Base-by-base conservation (phyloP, 768 basidiomycete genomes). In the Boletus huronensis region DNA sequence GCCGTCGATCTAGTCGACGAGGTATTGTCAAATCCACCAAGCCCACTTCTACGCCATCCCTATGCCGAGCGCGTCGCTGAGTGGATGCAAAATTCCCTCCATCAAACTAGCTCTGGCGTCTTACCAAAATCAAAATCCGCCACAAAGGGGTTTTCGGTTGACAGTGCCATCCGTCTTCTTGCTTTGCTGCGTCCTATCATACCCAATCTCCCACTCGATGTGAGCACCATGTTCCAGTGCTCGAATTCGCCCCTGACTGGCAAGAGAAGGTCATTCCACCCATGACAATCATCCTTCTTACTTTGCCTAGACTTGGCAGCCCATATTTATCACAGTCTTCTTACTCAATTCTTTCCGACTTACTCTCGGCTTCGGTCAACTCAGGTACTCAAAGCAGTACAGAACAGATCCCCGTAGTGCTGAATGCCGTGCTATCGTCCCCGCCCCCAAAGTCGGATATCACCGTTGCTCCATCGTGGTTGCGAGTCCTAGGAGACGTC, bases 291-390 rank as follows among this genome's bases (percentile, higher is more conserved):
- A 74, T 83, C 21, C 82, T 98, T 26, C 83, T 98, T 6, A 76
- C 81, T 23, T 82, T 98, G 31, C 93, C 96, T 19, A 87, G 91
- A 52, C 79, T 96, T 8, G 90, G 88, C 36, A 93, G 91, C 61
- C 82, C 89, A 21, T 97, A 94, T 69, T 80, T 99, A 40, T 88
- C 95, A 1, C 87, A 94, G 70, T 84, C 90, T 14, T 79, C 90
- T 29, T 98, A 95, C 68, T 85, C 88, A 36, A 80, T 95, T 45
- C 79, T 99, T 58, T 85, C 94, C 31, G 87, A 88, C 59, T 78
- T 98, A 5, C 85, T 98, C 57, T 68, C 80, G 23, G 69, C 77
- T 17, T 77, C 82, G 3, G 67, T 75, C 11, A 74, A 79, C 47
- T 82, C 83, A 43, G 78, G 76, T 6, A 75, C 77, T 3, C 75